phyloP scores from a whole-genome alignment of 2,329 filamentous ascomycete species.

The Cytospora chrysosperma region DNA sequence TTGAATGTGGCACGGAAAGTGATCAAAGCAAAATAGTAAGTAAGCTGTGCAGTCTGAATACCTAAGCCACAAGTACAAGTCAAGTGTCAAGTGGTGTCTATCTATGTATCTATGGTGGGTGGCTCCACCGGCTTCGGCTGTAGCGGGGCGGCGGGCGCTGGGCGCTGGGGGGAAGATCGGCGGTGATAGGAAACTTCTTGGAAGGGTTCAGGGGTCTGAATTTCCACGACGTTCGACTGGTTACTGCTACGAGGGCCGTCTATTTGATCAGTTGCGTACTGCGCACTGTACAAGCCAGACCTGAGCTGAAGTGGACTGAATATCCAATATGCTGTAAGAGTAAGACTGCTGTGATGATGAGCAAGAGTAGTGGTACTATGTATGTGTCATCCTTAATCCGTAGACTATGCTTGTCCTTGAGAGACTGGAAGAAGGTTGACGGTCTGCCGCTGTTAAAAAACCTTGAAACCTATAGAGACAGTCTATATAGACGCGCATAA shows the following conservation, averaged over 20 bases:
- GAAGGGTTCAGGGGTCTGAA: conserved; percentile 3
- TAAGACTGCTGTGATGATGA: too few relatives aligned
- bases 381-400: too few relatives aligned
- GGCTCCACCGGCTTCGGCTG: conserved; percentile 15
- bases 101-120: conserved; percentile 3
- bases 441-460: too few relatives aligned
- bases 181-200: not conserved
- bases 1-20: not conserved
- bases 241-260: not conserved
- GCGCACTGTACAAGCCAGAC: too few relatives aligned
- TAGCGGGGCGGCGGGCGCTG: not conserved
- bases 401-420: too few relatives aligned
- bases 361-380: too few relatives aligned
- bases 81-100: not conserved
- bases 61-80: not conserved
- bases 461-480: too few relatives aligned
- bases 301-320: too few relatives aligned
- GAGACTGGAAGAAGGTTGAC: too few relatives aligned
- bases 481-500: too few relatives aligned
- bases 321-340: too few relatives aligned
- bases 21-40: not conserved
- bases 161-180: conserved; percentile 3
- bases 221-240: not conserved
- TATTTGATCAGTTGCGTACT: too few relatives aligned
- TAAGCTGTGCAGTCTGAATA: conserved; percentile 2